phyloP scores from a whole-genome alignment of 2,329 filamentous ascomycete genomes.

The Diaporthe sp. region DNA sequence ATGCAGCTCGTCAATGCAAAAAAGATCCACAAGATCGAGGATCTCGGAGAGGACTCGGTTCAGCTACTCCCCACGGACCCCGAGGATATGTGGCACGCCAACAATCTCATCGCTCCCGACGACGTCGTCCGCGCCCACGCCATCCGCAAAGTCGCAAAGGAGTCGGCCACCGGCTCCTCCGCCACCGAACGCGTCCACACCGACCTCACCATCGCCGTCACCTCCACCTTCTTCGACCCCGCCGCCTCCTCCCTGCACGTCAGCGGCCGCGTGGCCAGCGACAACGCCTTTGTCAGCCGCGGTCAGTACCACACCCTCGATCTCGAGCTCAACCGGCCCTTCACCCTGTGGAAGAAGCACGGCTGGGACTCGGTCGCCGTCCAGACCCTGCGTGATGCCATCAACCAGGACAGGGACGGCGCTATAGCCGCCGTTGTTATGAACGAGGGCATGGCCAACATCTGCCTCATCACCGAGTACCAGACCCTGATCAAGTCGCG shows the following conservation, averaged over 20 bases:
- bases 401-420: conserved; percentile 83
- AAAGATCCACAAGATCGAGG: conserved; percentile 53
- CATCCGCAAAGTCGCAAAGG: conserved; percentile 66
- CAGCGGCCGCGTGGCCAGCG: conserved; percentile 66
- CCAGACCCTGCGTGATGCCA: conserved; percentile 82
- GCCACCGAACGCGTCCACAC: conserved; percentile 67
- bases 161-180: conserved; percentile 62
- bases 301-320: conserved; percentile 77
- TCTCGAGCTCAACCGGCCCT: conserved; percentile 88
- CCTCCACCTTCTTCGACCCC: conserved; percentile 71
- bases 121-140: conserved; percentile 70
- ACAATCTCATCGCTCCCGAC: conserved; percentile 69
- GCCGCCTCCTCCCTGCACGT: conserved; percentile 68
- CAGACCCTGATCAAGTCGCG: conserved; percentile 81
- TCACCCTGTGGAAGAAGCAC: conserved; percentile 86
- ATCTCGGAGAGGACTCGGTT: conserved; percentile 56
- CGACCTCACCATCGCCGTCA: conserved; percentile 70
- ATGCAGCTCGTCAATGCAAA: conserved; percentile 58
- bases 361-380: conserved; percentile 94
- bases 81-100: conserved; percentile 70
- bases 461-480: conserved; percentile 85
- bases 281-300: conserved; percentile 66
- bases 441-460: conserved; percentile 88
- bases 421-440: conserved; percentile 93
- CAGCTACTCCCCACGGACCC: conserved; percentile 58